Base-by-base conservation (phyloP, 1,139 yeast genomes). In the Keqinozyma sinolaborantium region DNA sequence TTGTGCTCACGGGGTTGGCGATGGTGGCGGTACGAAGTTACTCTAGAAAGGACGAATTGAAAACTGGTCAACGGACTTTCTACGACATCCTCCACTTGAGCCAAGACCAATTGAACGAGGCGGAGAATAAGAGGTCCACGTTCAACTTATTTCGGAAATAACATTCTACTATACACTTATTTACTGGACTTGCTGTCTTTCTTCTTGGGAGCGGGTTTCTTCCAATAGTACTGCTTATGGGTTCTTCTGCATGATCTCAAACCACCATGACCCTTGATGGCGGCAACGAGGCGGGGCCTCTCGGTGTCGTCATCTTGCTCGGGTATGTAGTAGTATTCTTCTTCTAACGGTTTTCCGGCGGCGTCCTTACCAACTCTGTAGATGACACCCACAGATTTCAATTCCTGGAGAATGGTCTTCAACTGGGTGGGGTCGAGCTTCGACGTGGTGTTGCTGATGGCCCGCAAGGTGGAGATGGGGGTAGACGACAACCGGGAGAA, bases 341-440 rank as follows among this genome's bases (percentile, higher is more conserved):
- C 95, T 44, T 90, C 97, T 42, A 92, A 67, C 4, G 87, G 87
- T 55, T 87, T 86, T 10, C 97, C 97, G 2, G 97, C 95, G 4
- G 97, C 97, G 58, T 92, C 97, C 55, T 87, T 90, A 31, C 97
- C 97, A 39, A 75, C 71, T 55, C 97, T 81, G 47, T 79, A 75
- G 41, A 92, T 88, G 8, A 84, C 81, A 10, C 97, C 97, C 35
- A 90, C 73, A 47, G 94, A 82, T 5, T 54, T 45, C 24, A 76
- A 61, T 32, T 63, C 56, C 35, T 68, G 63, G 35, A 72, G 64
- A 14, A 83, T 60, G 3, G 73, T 66, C 42, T 82, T 69, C 21
- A 77, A 57, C 48, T 79, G 79, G 20, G 70, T 54, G 42, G 72
- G 60, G 26, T 55, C 57, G 10, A 18, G 10, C 21, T 18, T 7